Conservation (phyloP, 768 basidiomycete species). For the Suillus clintonianus region DNA sequence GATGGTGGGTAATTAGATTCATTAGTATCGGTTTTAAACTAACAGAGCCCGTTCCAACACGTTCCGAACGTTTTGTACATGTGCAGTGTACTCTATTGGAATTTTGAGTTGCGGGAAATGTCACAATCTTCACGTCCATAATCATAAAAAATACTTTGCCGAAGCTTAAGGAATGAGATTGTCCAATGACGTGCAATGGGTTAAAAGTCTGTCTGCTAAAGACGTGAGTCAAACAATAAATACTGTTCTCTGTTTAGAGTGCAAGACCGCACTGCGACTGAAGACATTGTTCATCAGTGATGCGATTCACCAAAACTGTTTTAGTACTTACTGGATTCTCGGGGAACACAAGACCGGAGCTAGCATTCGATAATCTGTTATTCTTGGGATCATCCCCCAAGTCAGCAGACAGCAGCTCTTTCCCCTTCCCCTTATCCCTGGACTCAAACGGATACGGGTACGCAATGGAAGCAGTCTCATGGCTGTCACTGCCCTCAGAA, state of each 20-base stretch:
- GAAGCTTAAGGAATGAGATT: neutral
- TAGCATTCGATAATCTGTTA: constrained; percentile 10
- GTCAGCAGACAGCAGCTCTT: neutral
- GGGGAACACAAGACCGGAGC: constrained; percentile 5
- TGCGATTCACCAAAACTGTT: neutral
- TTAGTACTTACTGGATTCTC: constrained; percentile 5
- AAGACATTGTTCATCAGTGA: neutral
- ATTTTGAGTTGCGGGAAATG: neutral
- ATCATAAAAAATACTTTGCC: neutral
- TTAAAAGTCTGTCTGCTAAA: neutral
- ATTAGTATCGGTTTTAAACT: neutral
- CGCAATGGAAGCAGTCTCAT: neutral
- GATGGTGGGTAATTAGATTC: neutral
- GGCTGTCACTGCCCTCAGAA: neutral
- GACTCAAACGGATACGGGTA: neutral
- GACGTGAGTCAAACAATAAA: neutral
- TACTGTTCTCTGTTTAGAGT: neutral
- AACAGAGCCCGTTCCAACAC: neutral
- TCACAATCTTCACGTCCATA: too few species aligned
- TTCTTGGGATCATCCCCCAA: neutral
- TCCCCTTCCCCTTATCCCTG: neutral
- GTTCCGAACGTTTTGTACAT: neutral
- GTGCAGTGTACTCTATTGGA: neutral
- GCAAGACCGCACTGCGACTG: constrained; percentile 13
- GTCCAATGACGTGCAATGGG: neutral